A percentile compares a stretch with the other conserved stretches of the same genome.
Conservation (phyloP, 805 yeast species). For the Yarrowia sp. region DNA sequence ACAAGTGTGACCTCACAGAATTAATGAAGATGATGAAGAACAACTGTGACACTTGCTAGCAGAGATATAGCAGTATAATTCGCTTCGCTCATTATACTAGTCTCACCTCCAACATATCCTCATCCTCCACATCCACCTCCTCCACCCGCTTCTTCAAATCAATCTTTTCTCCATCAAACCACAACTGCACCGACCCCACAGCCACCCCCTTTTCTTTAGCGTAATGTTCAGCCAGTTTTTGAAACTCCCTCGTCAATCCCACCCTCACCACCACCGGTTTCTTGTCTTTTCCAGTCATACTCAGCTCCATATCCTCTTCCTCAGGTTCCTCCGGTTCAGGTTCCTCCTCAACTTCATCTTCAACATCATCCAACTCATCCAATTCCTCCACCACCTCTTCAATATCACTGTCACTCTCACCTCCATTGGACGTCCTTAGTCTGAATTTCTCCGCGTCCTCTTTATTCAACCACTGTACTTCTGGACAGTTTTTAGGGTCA, state of each 20-base stretch:
- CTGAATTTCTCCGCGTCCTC: background rate
- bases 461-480: background rate
- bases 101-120: slow-evolving; percentile 16
- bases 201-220: background rate
- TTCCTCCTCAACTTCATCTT: background rate
- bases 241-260: background rate
- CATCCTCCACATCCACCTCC: slow-evolving; percentile 2
- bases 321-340: background rate
- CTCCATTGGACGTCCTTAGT: background rate
- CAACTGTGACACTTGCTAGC: too few species aligned
- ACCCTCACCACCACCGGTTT: background rate
- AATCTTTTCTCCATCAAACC: background rate
- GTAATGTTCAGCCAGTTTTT: background rate
- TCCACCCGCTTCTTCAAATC: background rate
- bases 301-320: background rate
- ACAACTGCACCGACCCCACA: background rate
- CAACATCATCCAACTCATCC: background rate
- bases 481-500: background rate
- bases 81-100: background rate
- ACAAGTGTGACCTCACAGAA: too few species aligned
- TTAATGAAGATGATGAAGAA: too few species aligned
- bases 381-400: background rate
- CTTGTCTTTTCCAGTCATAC: slow-evolving; percentile 7
- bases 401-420: background rate
- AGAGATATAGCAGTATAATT: too few species aligned